phyloP scores from a whole-genome alignment of 2,329 filamentous ascomycete genomes.

The Pestalotiopsis sp. region DNA sequence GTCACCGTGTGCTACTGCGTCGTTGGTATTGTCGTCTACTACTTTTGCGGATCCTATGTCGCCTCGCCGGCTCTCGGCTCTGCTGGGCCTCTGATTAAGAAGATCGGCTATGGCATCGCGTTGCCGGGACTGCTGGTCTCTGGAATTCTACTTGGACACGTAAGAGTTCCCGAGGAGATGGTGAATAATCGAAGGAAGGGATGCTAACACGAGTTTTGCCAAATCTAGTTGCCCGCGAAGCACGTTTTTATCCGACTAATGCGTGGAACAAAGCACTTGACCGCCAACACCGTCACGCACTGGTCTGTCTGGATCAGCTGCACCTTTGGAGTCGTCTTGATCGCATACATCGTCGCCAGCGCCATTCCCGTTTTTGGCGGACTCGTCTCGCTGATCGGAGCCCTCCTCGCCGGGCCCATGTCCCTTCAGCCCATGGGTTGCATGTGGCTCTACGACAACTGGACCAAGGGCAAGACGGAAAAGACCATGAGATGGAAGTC shows the following conservation, averaged over 20 bases:
- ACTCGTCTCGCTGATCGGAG: conserved; percentile 30
- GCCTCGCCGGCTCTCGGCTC: neutral
- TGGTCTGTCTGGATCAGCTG: conserved; percentile 33
- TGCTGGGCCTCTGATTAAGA: conserved; percentile 4
- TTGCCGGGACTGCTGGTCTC: neutral
- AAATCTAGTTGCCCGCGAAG: conserved; percentile 21
- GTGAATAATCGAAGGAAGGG: neutral
- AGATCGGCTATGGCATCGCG: conserved; percentile 3
- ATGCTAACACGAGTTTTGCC: neutral
- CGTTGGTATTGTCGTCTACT: neutral
- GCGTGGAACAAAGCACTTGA: conserved; percentile 30
- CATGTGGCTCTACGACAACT: conserved; percentile 47
- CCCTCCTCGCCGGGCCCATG: conserved; percentile 29
- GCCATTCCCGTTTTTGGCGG: conserved; percentile 29
- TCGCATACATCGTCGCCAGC: conserved; percentile 30
- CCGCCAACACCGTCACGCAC: conserved; percentile 25
- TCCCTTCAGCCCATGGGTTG: conserved; percentile 33
- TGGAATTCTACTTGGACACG: neutral
- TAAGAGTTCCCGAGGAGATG: neutral
- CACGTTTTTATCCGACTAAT: conserved; percentile 32
- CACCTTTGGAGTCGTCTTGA: conserved; percentile 22
- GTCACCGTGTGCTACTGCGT: neutral
- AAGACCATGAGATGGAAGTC: conserved; percentile 17
- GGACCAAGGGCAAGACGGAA: conserved; percentile 23
- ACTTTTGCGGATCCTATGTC: neutral